Base-by-base conservation (phyloP, 371 early-diverging fungal genomes). In the Apophysomyces elegans region DNA sequence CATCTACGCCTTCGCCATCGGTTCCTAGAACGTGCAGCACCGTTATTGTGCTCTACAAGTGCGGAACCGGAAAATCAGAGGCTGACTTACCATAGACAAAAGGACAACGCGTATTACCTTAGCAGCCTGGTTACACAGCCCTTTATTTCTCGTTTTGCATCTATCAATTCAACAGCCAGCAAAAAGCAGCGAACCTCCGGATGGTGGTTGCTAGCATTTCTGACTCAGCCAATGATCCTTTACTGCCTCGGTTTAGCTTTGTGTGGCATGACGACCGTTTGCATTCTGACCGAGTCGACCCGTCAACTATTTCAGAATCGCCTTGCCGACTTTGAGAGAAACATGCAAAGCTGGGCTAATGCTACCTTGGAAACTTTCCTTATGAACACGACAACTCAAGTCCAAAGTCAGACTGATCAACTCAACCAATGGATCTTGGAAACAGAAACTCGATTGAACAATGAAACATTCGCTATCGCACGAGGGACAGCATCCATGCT, bases 181-280 rank as follows among this genome's bases (percentile, higher is more conserved):
- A 47, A 26, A 46, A 26, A 56, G 57, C 54, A 37, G 41, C 13
- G 16, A 16, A 36, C 44, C 12, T 39, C 41, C 56, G 14, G 18
- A 36, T 32, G 59, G 13, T 63, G 70, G 44, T 56, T 74, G n/a
- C 4, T 76, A 5, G 43, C 50, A 35, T 71, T 70, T 32, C 56
- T 82, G 43, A 62, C 68, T 0, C 75, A 78, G 12, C 83, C 73
- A 5, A 54, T 67, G 4, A 62, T 59, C 2, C 6, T 72, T 1
- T 76, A 74, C 44, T 80, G 80, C 37, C 67, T 80, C 8, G 8
- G 65, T 2, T 50, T 74, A 0, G 76, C 75, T 12, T n/a, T 69
- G 11, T 37, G 56, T 2, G 83, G 83, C 1, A 6, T 77, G 14
- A 5, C 61, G 1, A 58, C 61, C 5, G 64, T 47, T 2, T 32